Evolutionary conservation across 176 grass and related monocot species (phyloP).

Genomic region (Triticum urartu): DNA sequence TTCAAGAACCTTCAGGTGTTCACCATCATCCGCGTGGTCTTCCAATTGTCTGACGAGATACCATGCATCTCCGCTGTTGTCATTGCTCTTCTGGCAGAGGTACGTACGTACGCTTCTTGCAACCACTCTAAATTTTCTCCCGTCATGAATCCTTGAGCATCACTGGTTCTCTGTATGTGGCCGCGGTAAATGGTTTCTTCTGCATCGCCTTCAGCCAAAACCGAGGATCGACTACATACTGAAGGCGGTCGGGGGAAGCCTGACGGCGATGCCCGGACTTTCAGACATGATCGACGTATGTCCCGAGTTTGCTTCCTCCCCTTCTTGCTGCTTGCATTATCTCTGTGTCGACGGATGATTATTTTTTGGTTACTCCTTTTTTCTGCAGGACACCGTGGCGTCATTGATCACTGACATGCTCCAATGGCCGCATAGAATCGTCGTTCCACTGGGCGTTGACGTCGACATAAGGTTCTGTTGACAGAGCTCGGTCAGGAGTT

Average conservation of each 20-base stretch:
- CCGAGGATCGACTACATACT: slow-evolving; percentile 89
- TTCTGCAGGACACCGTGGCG: slow-evolving; percentile 75
- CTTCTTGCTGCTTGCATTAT: slow-evolving; percentile 8
- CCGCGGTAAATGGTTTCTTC: background rate
- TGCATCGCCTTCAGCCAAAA: slow-evolving; percentile 62
- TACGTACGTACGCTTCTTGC: slow-evolving; percentile 20
- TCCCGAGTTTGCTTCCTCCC: background rate
- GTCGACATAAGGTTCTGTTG: slow-evolving; percentile 65
- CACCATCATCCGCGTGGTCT: slow-evolving; percentile 86
- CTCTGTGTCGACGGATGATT: background rate
- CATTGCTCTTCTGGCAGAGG: slow-evolving; percentile 88
- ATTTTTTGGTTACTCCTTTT: background rate
- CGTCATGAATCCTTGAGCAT: background rate
- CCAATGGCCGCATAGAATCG: slow-evolving; percentile 94
- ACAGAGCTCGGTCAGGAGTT: background rate
- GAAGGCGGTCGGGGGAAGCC: slow-evolving; percentile 93
- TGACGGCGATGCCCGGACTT: slow-evolving; percentile 91
- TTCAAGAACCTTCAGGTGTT: slow-evolving; percentile 97
- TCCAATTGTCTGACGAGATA: slow-evolving; percentile 94
- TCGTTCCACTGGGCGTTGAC: slow-evolving; percentile 84
- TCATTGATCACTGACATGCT: slow-evolving; percentile 97
- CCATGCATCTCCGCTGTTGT: slow-evolving; percentile 95
- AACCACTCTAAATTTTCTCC: background rate
- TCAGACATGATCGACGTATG: slow-evolving; percentile 97
- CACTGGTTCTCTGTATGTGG: background rate